Evolutionary conservation across 139 green algal genomes (phyloP).

Genomic region (Coelastrella sp.): DNA sequence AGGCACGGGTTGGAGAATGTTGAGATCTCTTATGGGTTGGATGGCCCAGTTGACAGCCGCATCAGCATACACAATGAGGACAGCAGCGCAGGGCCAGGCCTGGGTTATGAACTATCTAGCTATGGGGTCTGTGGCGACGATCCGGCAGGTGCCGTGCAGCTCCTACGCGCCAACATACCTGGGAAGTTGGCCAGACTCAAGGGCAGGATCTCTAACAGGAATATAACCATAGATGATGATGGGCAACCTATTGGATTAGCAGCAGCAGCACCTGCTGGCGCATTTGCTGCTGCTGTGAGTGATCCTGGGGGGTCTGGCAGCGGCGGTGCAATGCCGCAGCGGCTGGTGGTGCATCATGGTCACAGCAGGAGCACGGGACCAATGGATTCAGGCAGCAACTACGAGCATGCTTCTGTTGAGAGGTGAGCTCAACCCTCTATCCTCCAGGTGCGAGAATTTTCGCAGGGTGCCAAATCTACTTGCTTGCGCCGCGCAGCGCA

Average conservation of each 20-base stretch:
- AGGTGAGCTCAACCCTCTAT: not conserved
- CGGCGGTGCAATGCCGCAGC: not conserved
- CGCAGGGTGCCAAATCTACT: too few species aligned
- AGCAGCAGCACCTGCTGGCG: not conserved
- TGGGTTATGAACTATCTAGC: constrained; percentile 12
- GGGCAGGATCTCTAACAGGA: not conserved
- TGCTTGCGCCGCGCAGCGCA: too few species aligned
- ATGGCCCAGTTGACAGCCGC: not conserved
- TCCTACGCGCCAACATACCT: not conserved
- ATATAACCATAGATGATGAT: not conserved
- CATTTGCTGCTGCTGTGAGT: not conserved
- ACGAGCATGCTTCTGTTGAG: not conserved
- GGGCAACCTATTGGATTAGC: not conserved
- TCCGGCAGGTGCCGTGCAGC: constrained; percentile 12
- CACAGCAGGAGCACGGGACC: not conserved
- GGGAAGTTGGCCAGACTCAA: constrained; percentile 13
- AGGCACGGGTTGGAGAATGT: not conserved
- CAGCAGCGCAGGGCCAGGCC: not conserved
- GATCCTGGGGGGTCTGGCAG: not conserved
- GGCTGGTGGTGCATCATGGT: not conserved
- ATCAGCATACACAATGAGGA: not conserved
- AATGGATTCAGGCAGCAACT: not conserved
- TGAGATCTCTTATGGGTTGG: not conserved
- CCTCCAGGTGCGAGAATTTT: too few species aligned
- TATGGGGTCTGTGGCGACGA: constrained; percentile 32